Evolutionary conservation across 1,284 basidiomycete species (phyloP), one percentile per base, ranked within the genome.

Genomic region (Malassezia sympodialis): DNA sequence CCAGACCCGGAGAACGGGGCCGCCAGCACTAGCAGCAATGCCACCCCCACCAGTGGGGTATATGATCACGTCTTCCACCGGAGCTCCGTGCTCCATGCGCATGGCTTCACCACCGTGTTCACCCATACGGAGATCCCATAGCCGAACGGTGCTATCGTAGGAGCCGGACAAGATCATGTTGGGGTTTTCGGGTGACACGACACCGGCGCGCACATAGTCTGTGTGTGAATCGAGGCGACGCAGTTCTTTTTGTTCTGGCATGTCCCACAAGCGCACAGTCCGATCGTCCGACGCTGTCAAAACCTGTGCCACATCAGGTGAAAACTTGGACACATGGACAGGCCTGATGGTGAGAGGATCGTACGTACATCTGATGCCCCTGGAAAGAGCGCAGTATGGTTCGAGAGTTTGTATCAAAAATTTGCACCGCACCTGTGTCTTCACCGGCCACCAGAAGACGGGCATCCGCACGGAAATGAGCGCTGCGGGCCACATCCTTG

Each of bases 221-320:
- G 86, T 83, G 72, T 98, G 93, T 28, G 84, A 82, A 24, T 80
- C 79, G 68, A 98, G 90, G 14, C 87, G 88, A 23, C 82, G 79
- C 47, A 93, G 77, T 26, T 84, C 80, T 1, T 84, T 80, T 75
- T 96, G 86, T 6, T 91, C 90, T 8, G 93, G 88, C 7, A 98
- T 83, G 76, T 98, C 94, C 88, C 90, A 96, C 2, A 98, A 78
- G 73, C 85, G 85, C 49, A 89, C 88, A 11, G 90, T 93, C 4
- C 87, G 87, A 75, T 99, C 94, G 76, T 98, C 94, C 1, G 91
- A 96, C 63, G 90, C 93, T 3, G 93, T 90, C 35, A 98, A 81
- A 51, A 96, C 79, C 67, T 90, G 86, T 0, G 89, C 87, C 3
- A 83, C 82, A 34, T 83, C 80, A 1, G 84, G 77, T 2, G 93